A percentile compares a stretch with the other conserved stretches of the same genome.
Conservation (phyloP, 2,329 filamentous ascomycete genomes). For the Colletotrichum brevisporum region DNA sequence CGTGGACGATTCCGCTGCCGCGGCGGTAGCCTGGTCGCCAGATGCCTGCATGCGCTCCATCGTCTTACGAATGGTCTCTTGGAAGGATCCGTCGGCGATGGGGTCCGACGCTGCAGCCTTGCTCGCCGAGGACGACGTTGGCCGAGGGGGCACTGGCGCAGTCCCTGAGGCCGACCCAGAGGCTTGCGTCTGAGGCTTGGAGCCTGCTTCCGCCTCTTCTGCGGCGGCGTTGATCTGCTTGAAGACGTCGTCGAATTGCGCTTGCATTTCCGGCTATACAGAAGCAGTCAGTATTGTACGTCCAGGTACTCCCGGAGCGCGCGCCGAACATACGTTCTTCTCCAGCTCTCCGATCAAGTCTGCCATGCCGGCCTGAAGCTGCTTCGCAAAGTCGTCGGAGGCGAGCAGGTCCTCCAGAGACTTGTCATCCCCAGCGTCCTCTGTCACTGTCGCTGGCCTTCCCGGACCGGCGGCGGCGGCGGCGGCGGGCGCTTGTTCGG, state of each 20-base stretch:
- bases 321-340: constrained; percentile 46
- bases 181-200: constrained; percentile 44
- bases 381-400: constrained; percentile 86
- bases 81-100: constrained; percentile 78
- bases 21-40: constrained; percentile 86
- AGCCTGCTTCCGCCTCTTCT: constrained; percentile 39
- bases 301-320: not conserved
- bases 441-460: constrained; percentile 43
- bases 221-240: constrained; percentile 76
- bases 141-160: constrained; percentile 45
- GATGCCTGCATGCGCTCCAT: constrained; percentile 97
- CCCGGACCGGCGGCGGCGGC: constrained; percentile 42
- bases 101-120: constrained; percentile 47
- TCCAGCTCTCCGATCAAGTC: constrained; percentile 82
- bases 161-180: constrained; percentile 43
- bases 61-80: constrained; percentile 91
- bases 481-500: constrained; percentile 31
- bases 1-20: constrained; percentile 74
- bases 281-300: not conserved
- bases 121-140: constrained; percentile 40
- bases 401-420: constrained; percentile 61
- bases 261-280: constrained; percentile 77
- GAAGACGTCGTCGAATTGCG: constrained; percentile 83
- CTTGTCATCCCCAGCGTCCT: constrained; percentile 45
- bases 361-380: constrained; percentile 93